phyloP scores from a whole-genome alignment of 495 filamentous ascomycete genomes.

The Penicillium steckii region DNA sequence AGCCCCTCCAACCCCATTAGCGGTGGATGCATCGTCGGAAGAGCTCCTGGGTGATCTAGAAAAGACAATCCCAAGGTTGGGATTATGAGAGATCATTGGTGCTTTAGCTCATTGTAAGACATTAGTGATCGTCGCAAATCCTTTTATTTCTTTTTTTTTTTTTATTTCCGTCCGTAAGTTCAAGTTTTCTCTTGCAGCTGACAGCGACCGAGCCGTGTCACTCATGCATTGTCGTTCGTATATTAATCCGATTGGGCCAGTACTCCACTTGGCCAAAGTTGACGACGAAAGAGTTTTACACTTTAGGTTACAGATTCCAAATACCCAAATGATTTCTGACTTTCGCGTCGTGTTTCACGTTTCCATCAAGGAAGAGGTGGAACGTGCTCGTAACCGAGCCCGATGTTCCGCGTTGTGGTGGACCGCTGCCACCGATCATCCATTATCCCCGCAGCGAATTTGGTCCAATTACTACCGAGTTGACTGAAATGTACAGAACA shows the following conservation, averaged over 20 bases:
- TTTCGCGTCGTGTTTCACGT: neutral
- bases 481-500: no score
- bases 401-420: conserved; percentile 1
- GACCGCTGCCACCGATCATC: neutral
- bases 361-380: neutral
- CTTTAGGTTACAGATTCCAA: conserved; percentile 9
- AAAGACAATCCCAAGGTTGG: no score
- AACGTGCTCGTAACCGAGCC: conserved; percentile 5
- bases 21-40: conserved; percentile 7
- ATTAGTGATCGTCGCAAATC: neutral
- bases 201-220: conserved; percentile 13
- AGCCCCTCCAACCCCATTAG: neutral
- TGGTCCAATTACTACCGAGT: neutral
- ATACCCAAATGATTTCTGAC: neutral
- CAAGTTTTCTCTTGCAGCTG: conserved; percentile 10
- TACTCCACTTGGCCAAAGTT: conserved; percentile 4
- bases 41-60: conserved; percentile 6
- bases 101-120: no score
- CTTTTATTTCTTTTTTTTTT: no score
- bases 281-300: conserved; percentile 2
- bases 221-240: conserved; percentile 5
- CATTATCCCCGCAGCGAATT: neutral
- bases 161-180: no score
- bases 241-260: conserved; percentile 10
- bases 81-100: no score